Conservation (phyloP, 495 filamentous ascomycete genomes). For the Physcia stellaris region DNA sequence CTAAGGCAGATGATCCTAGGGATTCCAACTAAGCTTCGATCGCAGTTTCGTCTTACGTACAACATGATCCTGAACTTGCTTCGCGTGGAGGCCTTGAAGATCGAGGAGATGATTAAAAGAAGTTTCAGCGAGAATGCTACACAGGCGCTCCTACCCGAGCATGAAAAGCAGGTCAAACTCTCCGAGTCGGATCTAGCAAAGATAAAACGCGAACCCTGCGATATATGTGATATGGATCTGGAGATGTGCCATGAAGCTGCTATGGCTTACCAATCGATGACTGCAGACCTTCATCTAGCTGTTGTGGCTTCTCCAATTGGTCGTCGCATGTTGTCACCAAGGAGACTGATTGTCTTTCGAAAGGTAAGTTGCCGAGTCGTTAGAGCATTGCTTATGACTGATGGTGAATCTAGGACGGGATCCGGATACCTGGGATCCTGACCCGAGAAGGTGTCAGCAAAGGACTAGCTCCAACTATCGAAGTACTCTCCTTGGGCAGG, state of each 20-base stretch:
- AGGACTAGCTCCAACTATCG: slow-evolving; percentile 47
- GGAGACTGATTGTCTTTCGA: slow-evolving; percentile 60
- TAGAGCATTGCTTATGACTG: background rate
- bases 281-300: slow-evolving; percentile 57
- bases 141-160: slow-evolving; percentile 84
- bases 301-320: slow-evolving; percentile 63
- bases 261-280: slow-evolving; percentile 61
- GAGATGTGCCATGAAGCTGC: slow-evolving; percentile 65
- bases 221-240: slow-evolving; percentile 68
- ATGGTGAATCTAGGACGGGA: slow-evolving; percentile 46
- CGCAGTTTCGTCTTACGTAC: slow-evolving; percentile 94
- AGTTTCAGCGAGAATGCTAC: slow-evolving; percentile 99
- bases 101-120: slow-evolving; percentile 99
- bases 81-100: slow-evolving; percentile 91
- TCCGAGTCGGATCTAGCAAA: slow-evolving; percentile 84
- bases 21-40: slow-evolving; percentile 85
- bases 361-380: slow-evolving; percentile 29
- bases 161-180: slow-evolving; percentile 86
- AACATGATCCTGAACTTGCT: slow-evolving; percentile 98
- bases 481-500: slow-evolving; percentile 62
- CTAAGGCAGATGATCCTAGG: slow-evolving; percentile 91
- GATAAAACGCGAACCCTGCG: slow-evolving; percentile 73
- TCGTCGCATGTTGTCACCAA: slow-evolving; percentile 58
- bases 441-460: slow-evolving; percentile 56
- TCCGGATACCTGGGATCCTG: slow-evolving; percentile 67